Evolutionary conservation across 768 basidiomycete genomes (phyloP), one percentile per base, ranked within the genome.

Genomic region (Suillus clintonianus): DNA sequence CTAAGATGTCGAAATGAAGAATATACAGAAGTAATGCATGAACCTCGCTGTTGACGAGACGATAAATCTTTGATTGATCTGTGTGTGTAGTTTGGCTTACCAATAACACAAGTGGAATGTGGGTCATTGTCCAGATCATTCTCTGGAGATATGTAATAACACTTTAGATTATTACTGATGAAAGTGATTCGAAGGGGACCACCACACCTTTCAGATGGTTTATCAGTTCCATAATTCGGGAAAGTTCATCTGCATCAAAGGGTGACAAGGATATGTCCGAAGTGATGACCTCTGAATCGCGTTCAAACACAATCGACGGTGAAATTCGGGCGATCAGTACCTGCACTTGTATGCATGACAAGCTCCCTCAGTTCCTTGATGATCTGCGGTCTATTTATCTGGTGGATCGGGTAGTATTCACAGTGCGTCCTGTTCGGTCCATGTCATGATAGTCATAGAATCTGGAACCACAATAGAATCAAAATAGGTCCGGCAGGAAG

Each of bases 61-160:
- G 6, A 17, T 57, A 10, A 27, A 24, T 39, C 13, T 37, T 37
- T 4, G 36, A 7, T 27, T 41, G 17, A 11, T 19, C 10, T 11
- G 24, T 32, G 30, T 10, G 17, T 5, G 3, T 39, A 27, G 24
- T 4, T 19, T 17, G 13, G 19, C 51, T 53, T 55, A 64, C 63
- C 63, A 19, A 64, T 42, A 32, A 62, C 41, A 27, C 48, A 53
- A 41, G 41, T 64, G n/a, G 59, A 64, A 64, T 64, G 51, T n/a
- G 4, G n/a, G 30, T 61, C 32, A 9, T 50, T 10, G 9, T 54
- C 48, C 19, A 5, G 5, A 43, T 15, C 37, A 37, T 51, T 56
- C 36, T 58, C 60, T 53, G 36, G 8, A 57, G 24, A 9, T 27
- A 22, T 24, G 11, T 37, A 17, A 57, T 36, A 19, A 3, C 10